Evolutionary conservation across 2,329 filamentous ascomycete genomes (phyloP).

Genomic region (Trichoderma atroviride): DNA sequence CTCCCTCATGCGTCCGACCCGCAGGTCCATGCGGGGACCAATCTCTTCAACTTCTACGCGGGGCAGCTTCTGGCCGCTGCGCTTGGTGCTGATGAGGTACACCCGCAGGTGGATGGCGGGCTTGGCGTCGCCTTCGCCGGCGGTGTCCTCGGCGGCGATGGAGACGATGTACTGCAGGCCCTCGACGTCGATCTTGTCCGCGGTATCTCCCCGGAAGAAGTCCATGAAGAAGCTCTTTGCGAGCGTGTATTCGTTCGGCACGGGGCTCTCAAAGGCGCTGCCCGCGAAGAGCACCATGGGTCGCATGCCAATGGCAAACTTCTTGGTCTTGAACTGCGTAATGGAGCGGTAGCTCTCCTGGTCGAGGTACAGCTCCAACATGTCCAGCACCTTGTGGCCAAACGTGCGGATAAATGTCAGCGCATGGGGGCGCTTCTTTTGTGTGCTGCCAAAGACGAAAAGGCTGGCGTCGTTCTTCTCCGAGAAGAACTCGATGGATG

Average conservation of each 20-base stretch:
- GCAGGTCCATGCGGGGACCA: constrained; percentile 90
- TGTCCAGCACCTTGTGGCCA: constrained; percentile 85
- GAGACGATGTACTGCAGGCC: constrained; percentile 89
- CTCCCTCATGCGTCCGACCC: constrained; percentile 77
- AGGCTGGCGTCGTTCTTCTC: constrained; percentile 93
- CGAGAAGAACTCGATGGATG: constrained; percentile 90
- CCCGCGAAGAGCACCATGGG: constrained; percentile 92
- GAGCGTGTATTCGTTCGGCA: constrained; percentile 76
- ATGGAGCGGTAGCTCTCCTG: constrained; percentile 70
- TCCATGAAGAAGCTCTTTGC: constrained; percentile 87
- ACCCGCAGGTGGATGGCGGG: constrained; percentile 69
- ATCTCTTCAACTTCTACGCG: constrained; percentile 94
- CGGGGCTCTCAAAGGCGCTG: constrained; percentile 81
- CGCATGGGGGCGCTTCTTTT: constrained; percentile 94
- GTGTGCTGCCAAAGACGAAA: constrained; percentile 80
- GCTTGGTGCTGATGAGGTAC: constrained; percentile 85
- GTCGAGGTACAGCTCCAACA: constrained; percentile 88
- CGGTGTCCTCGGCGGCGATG: constrained; percentile 71
- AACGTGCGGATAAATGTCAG: constrained; percentile 84
- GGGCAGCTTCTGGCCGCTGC: constrained; percentile 82
- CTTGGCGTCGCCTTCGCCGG: constrained; percentile 50
- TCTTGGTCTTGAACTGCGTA: constrained; percentile 74
- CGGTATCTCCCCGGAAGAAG: constrained; percentile 79
- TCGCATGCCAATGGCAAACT: constrained; percentile 78
- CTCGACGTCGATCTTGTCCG: constrained; percentile 87